These are phyloP conservation scores for Annona squamosa DNA, from an alignment of 164 flowering plant genomes.

Conservation along the genomic window DNA sequence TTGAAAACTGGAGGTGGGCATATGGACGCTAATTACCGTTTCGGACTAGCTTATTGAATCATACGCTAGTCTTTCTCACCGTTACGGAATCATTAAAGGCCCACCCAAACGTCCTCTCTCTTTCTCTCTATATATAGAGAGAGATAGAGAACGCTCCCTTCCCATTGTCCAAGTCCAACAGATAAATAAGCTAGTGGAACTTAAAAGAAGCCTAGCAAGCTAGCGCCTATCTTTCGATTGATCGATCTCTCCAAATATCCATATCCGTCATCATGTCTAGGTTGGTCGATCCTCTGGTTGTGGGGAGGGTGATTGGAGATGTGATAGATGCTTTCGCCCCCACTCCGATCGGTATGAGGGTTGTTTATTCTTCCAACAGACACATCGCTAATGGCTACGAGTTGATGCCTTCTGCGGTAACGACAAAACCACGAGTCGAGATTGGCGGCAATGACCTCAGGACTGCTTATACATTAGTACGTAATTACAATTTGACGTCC, in stretches of 20 bases:
- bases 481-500: background rate
- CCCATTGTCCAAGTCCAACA: too few species aligned
- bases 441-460: conserved; percentile 71
- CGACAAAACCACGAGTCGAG: conserved; percentile 52
- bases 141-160: too few species aligned
- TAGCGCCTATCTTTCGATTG: too few species aligned
- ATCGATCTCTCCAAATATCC: background rate
- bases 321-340: conserved; percentile 65
- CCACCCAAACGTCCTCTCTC: too few species aligned
- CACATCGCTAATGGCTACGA: conserved; percentile 70
- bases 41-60: too few species aligned
- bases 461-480: conserved; percentile 75
- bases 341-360: conserved; percentile 33
- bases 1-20: too few species aligned
- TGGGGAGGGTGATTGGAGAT: conserved; percentile 82
- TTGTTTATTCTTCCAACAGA: conserved; percentile 38
- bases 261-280: conserved; percentile 26
- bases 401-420: conserved; percentile 52
- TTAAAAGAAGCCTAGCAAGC: too few species aligned
- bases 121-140: too few species aligned
- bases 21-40: too few species aligned
- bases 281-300: conserved; percentile 42
- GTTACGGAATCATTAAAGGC: too few species aligned
- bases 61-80: too few species aligned
- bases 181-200: too few species aligned